These are phyloP conservation scores for Wickerhamiella sorbophila DNA, from an alignment of 805 yeast genomes.

Conservation along the genomic window DNA sequence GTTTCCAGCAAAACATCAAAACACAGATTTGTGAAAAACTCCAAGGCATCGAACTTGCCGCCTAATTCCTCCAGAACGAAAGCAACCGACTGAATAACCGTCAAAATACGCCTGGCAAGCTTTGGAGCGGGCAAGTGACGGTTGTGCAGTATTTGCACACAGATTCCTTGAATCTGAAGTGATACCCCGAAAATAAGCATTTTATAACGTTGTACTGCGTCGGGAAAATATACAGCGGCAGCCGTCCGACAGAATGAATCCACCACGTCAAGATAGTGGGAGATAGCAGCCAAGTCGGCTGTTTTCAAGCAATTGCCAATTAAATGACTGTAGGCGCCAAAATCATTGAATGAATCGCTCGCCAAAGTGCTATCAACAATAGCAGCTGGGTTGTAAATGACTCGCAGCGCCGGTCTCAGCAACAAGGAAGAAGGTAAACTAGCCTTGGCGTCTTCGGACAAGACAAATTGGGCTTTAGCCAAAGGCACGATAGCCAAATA, in stretches of 20 bases:
- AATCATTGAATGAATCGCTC: constrained; percentile 2
- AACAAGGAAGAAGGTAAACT: constrained; percentile 8
- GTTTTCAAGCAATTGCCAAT: background rate
- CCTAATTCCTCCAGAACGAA: constrained; percentile 6
- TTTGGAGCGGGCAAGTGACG: background rate
- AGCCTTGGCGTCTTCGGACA: constrained; percentile 2
- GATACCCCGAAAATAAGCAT: constrained; percentile 8
- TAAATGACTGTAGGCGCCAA: constrained; percentile 9
- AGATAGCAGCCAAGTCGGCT: background rate
- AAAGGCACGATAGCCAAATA: background rate
- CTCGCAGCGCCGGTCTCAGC: background rate
- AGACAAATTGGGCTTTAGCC: constrained; percentile 5
- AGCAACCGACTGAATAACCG: constrained; percentile 4
- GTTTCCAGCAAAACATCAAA: constrained; percentile 6
- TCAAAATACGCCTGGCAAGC: background rate
- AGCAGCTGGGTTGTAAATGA: background rate
- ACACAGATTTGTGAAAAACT: constrained; percentile 4
- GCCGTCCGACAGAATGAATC: constrained; percentile 2
- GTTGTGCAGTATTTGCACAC: constrained; percentile 7
- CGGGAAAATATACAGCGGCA: background rate
- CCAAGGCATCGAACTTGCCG: constrained; percentile 6
- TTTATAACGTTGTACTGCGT: constrained; percentile 1
- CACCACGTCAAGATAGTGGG: background rate
- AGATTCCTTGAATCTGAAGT: constrained; percentile 7
- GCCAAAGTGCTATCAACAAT: background rate